These are phyloP conservation scores for Boletales sp. DNA, from an alignment of 768 basidiomycete species.

Conservation along the genomic window DNA sequence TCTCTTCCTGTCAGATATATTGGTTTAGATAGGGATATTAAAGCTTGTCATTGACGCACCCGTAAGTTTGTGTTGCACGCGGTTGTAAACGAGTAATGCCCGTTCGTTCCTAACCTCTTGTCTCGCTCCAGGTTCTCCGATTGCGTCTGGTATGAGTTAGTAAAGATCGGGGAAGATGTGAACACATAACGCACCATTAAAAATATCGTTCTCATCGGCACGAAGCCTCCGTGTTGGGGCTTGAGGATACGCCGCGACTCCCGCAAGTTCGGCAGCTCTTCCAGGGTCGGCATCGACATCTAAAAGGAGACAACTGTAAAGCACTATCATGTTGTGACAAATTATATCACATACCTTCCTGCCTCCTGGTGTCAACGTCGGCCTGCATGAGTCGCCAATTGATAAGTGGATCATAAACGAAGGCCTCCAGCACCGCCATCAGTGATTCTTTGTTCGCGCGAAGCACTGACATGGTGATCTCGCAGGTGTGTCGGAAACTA, in stretches of 20 bases:
- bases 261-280: constrained; percentile 57
- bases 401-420: constrained; percentile 97
- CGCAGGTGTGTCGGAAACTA: constrained; percentile 92
- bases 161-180: neutral
- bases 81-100: constrained; percentile 88
- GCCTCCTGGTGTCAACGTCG: constrained; percentile 67
- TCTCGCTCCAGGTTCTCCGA: constrained; percentile 53
- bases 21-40: neutral
- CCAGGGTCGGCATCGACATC: constrained; percentile 48
- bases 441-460: constrained; percentile 98
- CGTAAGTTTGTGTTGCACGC: constrained; percentile 93
- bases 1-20: constrained; percentile 63
- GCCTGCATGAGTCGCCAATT: constrained; percentile 93
- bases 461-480: constrained; percentile 95
- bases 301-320: constrained; percentile 12
- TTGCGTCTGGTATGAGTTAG: constrained; percentile 30
- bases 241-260: constrained; percentile 71
- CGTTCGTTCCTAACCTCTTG: constrained; percentile 90
- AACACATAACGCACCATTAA: constrained; percentile 60
- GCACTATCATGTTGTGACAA: neutral
- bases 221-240: constrained; percentile 78
- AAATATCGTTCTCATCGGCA: constrained; percentile 91
- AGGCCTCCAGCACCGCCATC: constrained; percentile 98
- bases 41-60: constrained; percentile 41
- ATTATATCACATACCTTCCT: constrained; percentile 51